These are phyloP conservation scores for Choanephora cucurbitarum DNA, from an alignment of 371 early-diverging fungal genomes.

Conservation along the genomic window DNA sequence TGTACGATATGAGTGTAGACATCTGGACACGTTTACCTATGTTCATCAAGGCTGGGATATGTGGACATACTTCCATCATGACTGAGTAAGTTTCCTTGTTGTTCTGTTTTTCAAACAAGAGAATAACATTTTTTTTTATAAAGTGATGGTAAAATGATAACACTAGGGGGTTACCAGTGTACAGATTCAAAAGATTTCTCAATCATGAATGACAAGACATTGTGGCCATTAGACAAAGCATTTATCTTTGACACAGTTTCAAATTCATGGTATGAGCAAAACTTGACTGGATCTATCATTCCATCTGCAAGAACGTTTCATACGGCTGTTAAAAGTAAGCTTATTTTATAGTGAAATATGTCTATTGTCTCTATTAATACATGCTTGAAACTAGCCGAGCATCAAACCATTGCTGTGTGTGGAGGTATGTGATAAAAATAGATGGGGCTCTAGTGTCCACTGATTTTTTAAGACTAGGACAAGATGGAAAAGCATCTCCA, in stretches of 20 bases:
- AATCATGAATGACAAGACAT: not conserved
- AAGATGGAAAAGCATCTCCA: constrained; percentile 29
- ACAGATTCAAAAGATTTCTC: not conserved
- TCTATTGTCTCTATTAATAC: not conserved
- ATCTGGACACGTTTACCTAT: constrained; percentile 15
- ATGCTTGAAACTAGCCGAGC: constrained; percentile 12
- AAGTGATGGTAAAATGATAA: constrained; percentile 33
- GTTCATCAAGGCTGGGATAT: constrained; percentile 11
- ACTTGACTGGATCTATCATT: constrained; percentile 16
- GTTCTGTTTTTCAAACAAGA: no score
- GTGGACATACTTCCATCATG: constrained; percentile 41
- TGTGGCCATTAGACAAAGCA: constrained; percentile 23
- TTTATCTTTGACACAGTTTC: constrained; percentile 19
- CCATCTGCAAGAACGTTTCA: constrained; percentile 34
- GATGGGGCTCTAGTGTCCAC: no score
- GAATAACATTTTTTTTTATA: no score
- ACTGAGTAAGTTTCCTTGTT: constrained; percentile 17
- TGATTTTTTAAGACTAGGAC: constrained; percentile 14
- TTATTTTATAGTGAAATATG: constrained; percentile 1
- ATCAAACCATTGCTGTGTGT: constrained; percentile 28
- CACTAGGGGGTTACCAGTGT: constrained; percentile 36
- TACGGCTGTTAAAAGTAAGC: constrained; percentile 37
- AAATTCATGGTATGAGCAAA: constrained; percentile 24
- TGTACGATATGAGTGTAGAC: constrained; percentile 20
- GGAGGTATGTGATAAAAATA: constrained; percentile 17